Evolutionary conservation across 106 monocot genomes (phyloP), one percentile per base, ranked within the genome.

Genomic region (Gastrodia elata): DNA sequence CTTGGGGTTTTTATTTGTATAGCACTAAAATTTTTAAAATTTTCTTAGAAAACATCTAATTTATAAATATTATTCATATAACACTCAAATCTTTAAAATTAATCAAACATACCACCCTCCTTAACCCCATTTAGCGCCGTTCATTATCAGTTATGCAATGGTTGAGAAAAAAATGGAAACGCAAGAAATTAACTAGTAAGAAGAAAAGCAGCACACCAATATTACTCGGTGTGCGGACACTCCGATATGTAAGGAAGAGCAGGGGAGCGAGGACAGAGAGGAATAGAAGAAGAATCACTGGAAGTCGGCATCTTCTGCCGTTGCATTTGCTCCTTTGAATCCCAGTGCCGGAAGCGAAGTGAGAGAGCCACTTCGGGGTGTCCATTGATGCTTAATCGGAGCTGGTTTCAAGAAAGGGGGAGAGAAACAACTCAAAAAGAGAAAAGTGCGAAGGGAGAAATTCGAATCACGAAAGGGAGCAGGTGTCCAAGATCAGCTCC

Each of bases 261-360:
- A 80, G 70, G 5, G 85, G 79, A 1, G 79, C 76, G 67, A 85
- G 76, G 37, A 85, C 28, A 58, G 67, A 82, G 72, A 85, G 46
- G 76, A 85, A 79, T 9, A 85, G 59, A 32, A 85, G 76, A 16
- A 85, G 64, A 52, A 82, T 39, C n/a, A 76, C 42, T 4, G 85
- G 76, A 14, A 76, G 76, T 39, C 76, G 33, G 37, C 65, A 77
- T 30, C 64, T 43, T 3, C 77, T 38, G 59, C 74, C 65, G 71
- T 40, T 74, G 35, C 34, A 34, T 25, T 65, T 38, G 39, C 77
- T 33, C 43, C 74, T 67, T 25, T 39, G 39, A 4, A 11, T 8
- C 18, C 71, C 42, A 15, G 55, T 44, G 58, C 68, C 39, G 5
- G 72, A 76, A 65, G 28, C 49, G 46, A 68, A 71, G 38, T 73